These are phyloP conservation scores for Hypoxylon sp. DNA, from an alignment of 2,329 filamentous ascomycete species.

Conservation along the genomic window DNA sequence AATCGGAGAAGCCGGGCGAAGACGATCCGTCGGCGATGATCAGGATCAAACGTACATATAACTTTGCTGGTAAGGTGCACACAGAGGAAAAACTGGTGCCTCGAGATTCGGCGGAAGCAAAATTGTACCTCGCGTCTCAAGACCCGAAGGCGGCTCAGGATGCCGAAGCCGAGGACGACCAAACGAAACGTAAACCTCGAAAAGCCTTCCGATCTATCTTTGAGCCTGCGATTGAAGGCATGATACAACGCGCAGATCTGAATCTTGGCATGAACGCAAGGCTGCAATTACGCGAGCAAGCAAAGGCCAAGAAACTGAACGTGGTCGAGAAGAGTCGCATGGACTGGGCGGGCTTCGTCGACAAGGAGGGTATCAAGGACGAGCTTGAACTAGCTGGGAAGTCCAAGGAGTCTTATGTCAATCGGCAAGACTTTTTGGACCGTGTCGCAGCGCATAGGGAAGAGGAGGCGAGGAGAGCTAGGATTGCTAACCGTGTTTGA, in stretches of 20 bases:
- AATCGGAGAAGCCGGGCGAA: conserved; percentile 39
- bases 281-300: conserved; percentile 63
- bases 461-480: conserved; percentile 70
- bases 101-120: conserved; percentile 75
- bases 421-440: conserved; percentile 75
- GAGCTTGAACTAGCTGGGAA: conserved; percentile 75
- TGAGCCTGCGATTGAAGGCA: conserved; percentile 67
- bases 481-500: conserved; percentile 60
- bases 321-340: conserved; percentile 80
- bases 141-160: conserved; percentile 53
- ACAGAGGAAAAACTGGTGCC: conserved; percentile 79
- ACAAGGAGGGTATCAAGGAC: conserved; percentile 79
- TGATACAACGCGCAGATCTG: conserved; percentile 67
- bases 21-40: conserved; percentile 61
- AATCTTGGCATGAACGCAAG: conserved; percentile 69
- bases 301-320: conserved; percentile 75
- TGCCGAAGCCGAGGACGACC: conserved; percentile 49
- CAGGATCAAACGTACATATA: conserved; percentile 79
- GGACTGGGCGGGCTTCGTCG: conserved; percentile 81
- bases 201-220: conserved; percentile 74
- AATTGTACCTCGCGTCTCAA: conserved; percentile 71
- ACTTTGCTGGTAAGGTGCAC: conserved; percentile 80
- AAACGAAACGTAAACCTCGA: conserved; percentile 62
- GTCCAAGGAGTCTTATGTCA: conserved; percentile 74
- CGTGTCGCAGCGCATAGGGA: conserved; percentile 75